Evolutionary conservation across 2,329 filamentous ascomycete genomes (phyloP).

Genomic region (Fusarium clavum): DNA sequence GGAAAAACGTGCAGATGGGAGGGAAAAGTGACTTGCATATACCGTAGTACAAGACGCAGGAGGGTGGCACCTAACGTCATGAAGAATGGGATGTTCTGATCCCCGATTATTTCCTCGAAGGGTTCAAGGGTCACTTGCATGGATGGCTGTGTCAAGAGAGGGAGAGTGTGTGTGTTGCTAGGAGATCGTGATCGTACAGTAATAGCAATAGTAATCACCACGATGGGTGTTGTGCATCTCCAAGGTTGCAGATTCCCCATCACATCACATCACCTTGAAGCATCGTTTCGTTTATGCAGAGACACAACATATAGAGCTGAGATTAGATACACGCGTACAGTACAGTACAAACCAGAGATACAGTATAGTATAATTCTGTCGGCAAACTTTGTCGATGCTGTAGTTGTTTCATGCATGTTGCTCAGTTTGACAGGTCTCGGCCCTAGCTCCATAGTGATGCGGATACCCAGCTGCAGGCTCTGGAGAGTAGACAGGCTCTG

Average conservation of each 20-base stretch:
- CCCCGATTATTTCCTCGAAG: neutral
- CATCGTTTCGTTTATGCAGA: slow-evolving; percentile 4
- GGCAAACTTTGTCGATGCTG: neutral
- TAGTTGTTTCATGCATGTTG: slow-evolving; percentile 15
- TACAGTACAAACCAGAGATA: neutral
- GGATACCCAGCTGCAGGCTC: slow-evolving; percentile 26
- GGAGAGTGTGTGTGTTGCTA: neutral
- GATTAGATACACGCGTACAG: neutral
- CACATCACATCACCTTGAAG: neutral
- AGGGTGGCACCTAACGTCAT: slow-evolving; percentile 15
- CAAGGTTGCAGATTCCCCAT: neutral
- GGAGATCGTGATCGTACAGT: slow-evolving; percentile 1
- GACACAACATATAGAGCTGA: neutral
- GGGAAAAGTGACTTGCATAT: slow-evolving; percentile 21
- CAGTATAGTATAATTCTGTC: neutral
- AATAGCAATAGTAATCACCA: slow-evolving; percentile 2
- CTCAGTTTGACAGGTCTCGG: slow-evolving; percentile 17
- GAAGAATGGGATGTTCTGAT: slow-evolving; percentile 8
- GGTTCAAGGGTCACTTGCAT: neutral
- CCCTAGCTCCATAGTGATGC: slow-evolving; percentile 22
- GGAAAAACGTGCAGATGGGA: slow-evolving; percentile 8
- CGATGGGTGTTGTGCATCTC: neutral
- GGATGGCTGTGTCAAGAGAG: neutral
- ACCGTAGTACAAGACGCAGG: slow-evolving; percentile 4
- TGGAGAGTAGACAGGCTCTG: neutral